phyloP scores from a whole-genome alignment of 2,329 filamentous ascomycete genomes.

The Epichloe sp. region DNA sequence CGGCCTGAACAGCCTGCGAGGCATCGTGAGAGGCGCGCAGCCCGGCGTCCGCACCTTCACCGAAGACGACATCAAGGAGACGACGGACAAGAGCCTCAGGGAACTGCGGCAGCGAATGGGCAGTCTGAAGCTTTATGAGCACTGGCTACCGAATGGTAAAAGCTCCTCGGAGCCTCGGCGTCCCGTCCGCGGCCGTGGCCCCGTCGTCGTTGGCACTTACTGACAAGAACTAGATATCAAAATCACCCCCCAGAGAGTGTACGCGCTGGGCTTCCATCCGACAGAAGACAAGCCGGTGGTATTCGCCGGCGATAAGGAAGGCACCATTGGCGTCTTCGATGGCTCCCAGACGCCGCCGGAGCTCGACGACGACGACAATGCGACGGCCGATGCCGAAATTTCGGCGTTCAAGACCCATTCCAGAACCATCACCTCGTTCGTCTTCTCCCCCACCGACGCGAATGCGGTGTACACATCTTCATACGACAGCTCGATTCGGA shows the following conservation, averaged over 20 bases:
- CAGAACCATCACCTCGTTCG: conserved; percentile 74
- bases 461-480: conserved; percentile 74
- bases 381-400: conserved; percentile 60
- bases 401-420: conserved; percentile 84
- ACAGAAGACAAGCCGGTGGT: conserved; percentile 74
- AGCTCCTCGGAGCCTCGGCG: background rate
- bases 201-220: background rate
- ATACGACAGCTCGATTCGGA: conserved; percentile 85
- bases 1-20: conserved; percentile 50
- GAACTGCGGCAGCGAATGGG: conserved; percentile 65
- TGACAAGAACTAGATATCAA: conserved; percentile 57
- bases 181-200: background rate
- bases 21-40: conserved; percentile 51
- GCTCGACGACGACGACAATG: conserved; percentile 41
- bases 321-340: conserved; percentile 82
- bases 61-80: conserved; percentile 70
- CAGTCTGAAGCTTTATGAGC: conserved; percentile 64
- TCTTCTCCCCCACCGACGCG: conserved; percentile 59
- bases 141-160: conserved; percentile 65
- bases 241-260: conserved; percentile 82
- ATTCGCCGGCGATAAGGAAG: conserved; percentile 90
- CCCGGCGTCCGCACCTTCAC: conserved; percentile 78
- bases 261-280: conserved; percentile 80
- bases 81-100: conserved; percentile 62
- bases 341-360: conserved; percentile 57